Evolutionary conservation across 2,329 filamentous ascomycete species (phyloP), one percentile per base, ranked within the genome.

Genomic region (Sporothrix curviconia): DNA sequence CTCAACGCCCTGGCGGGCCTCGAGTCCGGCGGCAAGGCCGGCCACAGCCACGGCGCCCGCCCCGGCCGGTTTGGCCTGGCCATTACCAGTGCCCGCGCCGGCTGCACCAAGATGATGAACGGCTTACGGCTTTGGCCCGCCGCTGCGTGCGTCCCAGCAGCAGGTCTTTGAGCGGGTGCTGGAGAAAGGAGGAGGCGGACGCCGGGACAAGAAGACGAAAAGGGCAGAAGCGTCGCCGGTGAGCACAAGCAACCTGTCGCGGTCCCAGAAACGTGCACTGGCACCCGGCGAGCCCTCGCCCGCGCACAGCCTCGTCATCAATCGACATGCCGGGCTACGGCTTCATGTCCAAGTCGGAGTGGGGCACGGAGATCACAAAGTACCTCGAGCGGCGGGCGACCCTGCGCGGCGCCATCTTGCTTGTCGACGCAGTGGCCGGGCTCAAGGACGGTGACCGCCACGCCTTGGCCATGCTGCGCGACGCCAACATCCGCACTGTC

Each of bases 1-100:
- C 85, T 95, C 72, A 95, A 95, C 67, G 87, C 87, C 17, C 79
- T 95, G 34, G 82, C 86, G 2, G 85, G 85, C 34, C 62, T 65
- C 46, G 59, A 52, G 61, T 49, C 59, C 56, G 57, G 57, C 60
- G 58, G 51, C 44, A 15, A 47, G 40, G 69, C 69, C n/a, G 65
- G 69, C 28, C 50, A 47, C 24, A 60, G 58, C 25, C 67, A 71
- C 61, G 67, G 67, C 2, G 54, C 63, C 9, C 50, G 42, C 3
- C 60, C 65, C 24, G 65, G 68, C 24, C 79, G 82, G 30, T 71
- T 82, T 56, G 78, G 75, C 4, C 68, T 78, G 6, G 81, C 81
- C 12, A 72, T 75, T 49, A 78, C 79, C 24, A 80, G 78, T 65
- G 68, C 72, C 15, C 71, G 69, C 19, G 78, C 80, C 0, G 81